Percentiles rank a stretch among this genome's conserved stretches.
Conservation (phyloP, 345 rosid species). For the Populus alba region DNA sequence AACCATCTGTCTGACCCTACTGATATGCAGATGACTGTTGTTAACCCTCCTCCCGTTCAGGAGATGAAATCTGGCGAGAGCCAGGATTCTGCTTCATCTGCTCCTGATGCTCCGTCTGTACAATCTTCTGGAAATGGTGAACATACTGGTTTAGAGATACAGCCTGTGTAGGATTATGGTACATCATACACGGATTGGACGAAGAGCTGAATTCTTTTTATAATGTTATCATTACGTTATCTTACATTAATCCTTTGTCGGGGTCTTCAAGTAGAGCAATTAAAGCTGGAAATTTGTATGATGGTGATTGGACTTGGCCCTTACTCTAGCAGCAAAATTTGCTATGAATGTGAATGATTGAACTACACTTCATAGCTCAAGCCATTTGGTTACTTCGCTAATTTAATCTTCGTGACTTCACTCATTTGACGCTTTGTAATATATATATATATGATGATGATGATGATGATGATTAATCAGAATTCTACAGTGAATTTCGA, state of each 20-base stretch:
- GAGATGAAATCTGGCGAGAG: conserved; percentile 55
- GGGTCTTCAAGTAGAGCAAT: background rate
- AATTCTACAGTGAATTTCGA: background rate
- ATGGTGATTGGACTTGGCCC: too few relatives aligned
- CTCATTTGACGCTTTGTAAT: background rate
- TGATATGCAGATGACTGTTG: conserved; percentile 36
- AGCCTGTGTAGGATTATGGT: conserved; percentile 38
- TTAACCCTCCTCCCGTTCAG: conserved; percentile 77
- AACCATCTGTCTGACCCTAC: conserved; percentile 62
- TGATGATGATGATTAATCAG: background rate
- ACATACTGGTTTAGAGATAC: conserved; percentile 47
- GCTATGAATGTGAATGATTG: too few relatives aligned
- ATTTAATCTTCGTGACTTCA: background rate
- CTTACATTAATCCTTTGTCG: background rate
- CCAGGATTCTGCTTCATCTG: conserved; percentile 20
- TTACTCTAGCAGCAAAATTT: too few relatives aligned
- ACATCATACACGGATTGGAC: background rate
- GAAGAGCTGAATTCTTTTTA: background rate
- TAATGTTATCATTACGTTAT: background rate
- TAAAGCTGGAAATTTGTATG: too few relatives aligned
- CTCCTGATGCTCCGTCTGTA: conserved; percentile 10
- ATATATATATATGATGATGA: too few relatives aligned
- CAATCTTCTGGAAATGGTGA: conserved; percentile 41
- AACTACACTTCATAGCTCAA: background rate
- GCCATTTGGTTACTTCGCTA: background rate